Evolutionary conservation across 2,329 filamentous ascomycete species (phyloP), one percentile per base, ranked within the genome.

Genomic region (Hawksworthiomyces lignivorus): DNA sequence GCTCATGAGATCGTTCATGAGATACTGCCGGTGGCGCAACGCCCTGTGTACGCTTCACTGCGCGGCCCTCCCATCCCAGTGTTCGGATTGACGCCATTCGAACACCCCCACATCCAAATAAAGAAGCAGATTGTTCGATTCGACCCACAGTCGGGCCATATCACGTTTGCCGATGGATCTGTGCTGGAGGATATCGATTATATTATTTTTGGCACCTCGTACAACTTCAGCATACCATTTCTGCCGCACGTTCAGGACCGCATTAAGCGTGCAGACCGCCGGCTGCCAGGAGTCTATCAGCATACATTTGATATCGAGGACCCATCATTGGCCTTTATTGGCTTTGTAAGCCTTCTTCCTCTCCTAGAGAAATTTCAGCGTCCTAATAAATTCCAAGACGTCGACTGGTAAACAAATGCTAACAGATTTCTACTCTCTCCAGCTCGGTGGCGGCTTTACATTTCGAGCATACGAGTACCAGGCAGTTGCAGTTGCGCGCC

Each of bases 181-280:
- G 62, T 54, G 1, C 62, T 78, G 7, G 48, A 63, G 0, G 62
- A 72, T 15, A 72, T 84, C 12, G 80, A 84, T 54, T 55, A 73
- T 50, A 65, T 84, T 47, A 72, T 84, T 48, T 80, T 84, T 45
- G 79, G 77, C 18, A 84, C 80, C 0, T 80, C 80, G 0, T 83
- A 81, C 55, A 70, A 65, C 20, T 83, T 76, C 76, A 76, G 74
- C 0, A 54, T 82, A 0, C 78, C 77, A 0, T 83, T 82, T 52
- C 54, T 81, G 1, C 73, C 73, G 0, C 53, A 66, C 2, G 62
- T 81, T 0, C 56, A 63, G 3, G 57, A 72, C 1, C 62, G 67
- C 11, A 26, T 26, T 12, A 26, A 26, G 12, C 24, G 24, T 12
- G 2, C 24, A 8, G 75, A 76, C 51, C 74, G 79, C 44, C 68